A percentile compares a stretch with the other conserved stretches of the same genome.
phyloP scores from a whole-genome alignment of 1,139 yeast species.

The Kodamaea plutei region DNA sequence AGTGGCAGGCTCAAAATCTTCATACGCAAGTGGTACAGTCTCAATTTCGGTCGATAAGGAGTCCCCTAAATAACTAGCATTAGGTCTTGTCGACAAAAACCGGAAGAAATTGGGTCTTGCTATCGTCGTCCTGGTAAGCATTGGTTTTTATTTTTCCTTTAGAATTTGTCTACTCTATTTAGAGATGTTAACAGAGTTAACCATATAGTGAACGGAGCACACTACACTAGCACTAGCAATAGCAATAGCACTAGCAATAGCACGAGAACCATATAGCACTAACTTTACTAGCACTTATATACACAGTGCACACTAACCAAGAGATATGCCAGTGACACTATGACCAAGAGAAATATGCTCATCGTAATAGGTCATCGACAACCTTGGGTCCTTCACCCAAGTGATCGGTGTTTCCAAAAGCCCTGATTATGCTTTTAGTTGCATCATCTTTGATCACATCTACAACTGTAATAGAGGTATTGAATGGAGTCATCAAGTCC shows the following conservation, averaged over 20 bases:
- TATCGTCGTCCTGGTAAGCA: too few relatives aligned
- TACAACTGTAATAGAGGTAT: slow-evolving; percentile 66
- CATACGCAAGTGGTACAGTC: slow-evolving; percentile 30
- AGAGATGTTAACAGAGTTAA: too few relatives aligned
- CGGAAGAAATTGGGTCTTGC: too few relatives aligned
- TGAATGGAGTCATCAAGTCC: slow-evolving; percentile 60
- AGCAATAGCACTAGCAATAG: too few relatives aligned
- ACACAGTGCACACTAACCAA: too few relatives aligned
- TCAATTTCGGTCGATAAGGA: slow-evolving; percentile 22
- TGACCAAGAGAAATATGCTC: too few relatives aligned
- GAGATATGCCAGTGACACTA: too few relatives aligned
- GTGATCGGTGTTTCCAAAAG: slow-evolving; percentile 61
- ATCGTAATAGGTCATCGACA: too few relatives aligned
- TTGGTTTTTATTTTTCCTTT: slow-evolving; percentile 3
- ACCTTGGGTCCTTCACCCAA: slow-evolving; percentile 61
- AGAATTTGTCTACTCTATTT: slow-evolving; percentile 29
- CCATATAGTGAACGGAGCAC: too few relatives aligned
- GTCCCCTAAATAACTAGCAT: slow-evolving; percentile 21
- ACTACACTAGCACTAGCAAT: too few relatives aligned
- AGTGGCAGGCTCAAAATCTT: slow-evolving; percentile 24
- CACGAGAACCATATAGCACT: too few relatives aligned
- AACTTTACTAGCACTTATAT: too few relatives aligned
- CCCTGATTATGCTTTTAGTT: slow-evolving; percentile 39
- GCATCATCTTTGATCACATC: slow-evolving; percentile 43
- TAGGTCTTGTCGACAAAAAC: slow-evolving; percentile 1